Conservation (phyloP, 2,329 filamentous ascomycete genomes). For the Alternaria atra region DNA sequence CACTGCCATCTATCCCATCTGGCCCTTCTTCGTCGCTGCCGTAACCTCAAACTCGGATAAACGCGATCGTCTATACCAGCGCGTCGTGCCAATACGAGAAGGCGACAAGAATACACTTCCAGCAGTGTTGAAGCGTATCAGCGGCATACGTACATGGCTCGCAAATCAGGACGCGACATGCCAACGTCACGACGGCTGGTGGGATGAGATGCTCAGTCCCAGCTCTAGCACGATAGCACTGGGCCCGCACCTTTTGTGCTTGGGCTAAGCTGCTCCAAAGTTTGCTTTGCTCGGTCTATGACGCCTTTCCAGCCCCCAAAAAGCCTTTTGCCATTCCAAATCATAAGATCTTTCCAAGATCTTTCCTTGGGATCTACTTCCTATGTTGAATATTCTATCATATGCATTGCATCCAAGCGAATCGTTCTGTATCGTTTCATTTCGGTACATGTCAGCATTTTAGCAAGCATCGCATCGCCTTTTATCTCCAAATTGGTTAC, state of each 20-base stretch:
- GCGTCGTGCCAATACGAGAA: constrained; percentile 43
- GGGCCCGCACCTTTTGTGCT: constrained; percentile 22
- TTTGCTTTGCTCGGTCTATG: too few species aligned
- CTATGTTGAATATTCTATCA: neutral
- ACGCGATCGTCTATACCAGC: constrained; percentile 42
- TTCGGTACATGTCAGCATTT: neutral
- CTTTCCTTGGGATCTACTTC: neutral
- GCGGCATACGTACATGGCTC: constrained; percentile 42
- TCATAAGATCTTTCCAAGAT: neutral
- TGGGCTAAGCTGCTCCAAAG: constrained; percentile 17
- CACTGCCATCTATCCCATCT: constrained; percentile 45
- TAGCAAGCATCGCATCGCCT: neutral
- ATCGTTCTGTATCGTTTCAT: neutral
- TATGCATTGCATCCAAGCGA: neutral
- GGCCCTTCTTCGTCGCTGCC: constrained; percentile 46
- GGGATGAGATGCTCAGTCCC: constrained; percentile 47
- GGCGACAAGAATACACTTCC: constrained; percentile 46
- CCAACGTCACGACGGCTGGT: constrained; percentile 40
- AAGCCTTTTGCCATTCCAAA: neutral
- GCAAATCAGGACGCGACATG: constrained; percentile 37
- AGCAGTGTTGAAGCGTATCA: constrained; percentile 42
- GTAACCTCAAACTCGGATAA: constrained; percentile 44
- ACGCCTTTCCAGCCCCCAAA: neutral
- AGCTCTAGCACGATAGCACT: constrained; percentile 36
- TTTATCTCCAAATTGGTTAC: neutral